Percentiles rank a stretch among this genome's conserved stretches.
phyloP scores from a whole-genome alignment of 2,329 filamentous ascomycete genomes.

The Trichoderma afroharzianum region DNA sequence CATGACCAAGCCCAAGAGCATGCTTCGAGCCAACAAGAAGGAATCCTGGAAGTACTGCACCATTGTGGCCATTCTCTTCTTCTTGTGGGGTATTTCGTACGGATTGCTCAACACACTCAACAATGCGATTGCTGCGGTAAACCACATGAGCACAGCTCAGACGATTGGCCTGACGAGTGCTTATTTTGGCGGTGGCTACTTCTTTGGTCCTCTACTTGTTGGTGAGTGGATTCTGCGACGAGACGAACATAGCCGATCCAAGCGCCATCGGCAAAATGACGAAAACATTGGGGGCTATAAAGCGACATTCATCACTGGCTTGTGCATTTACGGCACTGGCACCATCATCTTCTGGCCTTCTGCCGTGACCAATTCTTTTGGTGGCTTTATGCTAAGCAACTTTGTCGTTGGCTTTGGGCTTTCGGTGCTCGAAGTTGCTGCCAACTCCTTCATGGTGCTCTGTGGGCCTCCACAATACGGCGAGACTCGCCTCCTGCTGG shows the following conservation, averaged over 20 bases:
- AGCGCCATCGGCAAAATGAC: slow-evolving; percentile 35
- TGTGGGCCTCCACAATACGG: slow-evolving; percentile 71
- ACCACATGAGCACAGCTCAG: slow-evolving; percentile 58
- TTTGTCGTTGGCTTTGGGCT: slow-evolving; percentile 76
- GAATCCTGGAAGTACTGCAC: slow-evolving; percentile 70
- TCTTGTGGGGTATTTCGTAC: slow-evolving; percentile 89
- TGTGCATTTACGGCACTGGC: slow-evolving; percentile 69
- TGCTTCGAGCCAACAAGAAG: slow-evolving; percentile 58
- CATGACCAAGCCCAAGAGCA: slow-evolving; percentile 64
- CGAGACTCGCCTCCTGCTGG: slow-evolving; percentile 70
- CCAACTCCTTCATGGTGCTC: slow-evolving; percentile 69
- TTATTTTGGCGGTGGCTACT: slow-evolving; percentile 69
- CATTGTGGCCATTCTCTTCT: slow-evolving; percentile 76
- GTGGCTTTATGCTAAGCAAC: slow-evolving; percentile 70
- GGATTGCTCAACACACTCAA: slow-evolving; percentile 82
- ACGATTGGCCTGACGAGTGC: slow-evolving; percentile 64
- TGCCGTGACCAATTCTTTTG: slow-evolving; percentile 68
- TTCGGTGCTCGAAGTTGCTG: slow-evolving; percentile 73
- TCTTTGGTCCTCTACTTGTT: slow-evolving; percentile 65
- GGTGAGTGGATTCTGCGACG: slow-evolving; percentile 68
- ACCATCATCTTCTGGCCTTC: slow-evolving; percentile 88
- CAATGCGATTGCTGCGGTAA: slow-evolving; percentile 60
- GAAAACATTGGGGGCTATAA: slow-evolving; percentile 65
- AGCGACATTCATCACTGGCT: slow-evolving; percentile 72
- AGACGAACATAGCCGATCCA: slow-evolving; percentile 57